These are phyloP conservation scores for Phytophthora ramorum DNA, from an alignment of 352 stramenopile species.

Conservation along the genomic window DNA sequence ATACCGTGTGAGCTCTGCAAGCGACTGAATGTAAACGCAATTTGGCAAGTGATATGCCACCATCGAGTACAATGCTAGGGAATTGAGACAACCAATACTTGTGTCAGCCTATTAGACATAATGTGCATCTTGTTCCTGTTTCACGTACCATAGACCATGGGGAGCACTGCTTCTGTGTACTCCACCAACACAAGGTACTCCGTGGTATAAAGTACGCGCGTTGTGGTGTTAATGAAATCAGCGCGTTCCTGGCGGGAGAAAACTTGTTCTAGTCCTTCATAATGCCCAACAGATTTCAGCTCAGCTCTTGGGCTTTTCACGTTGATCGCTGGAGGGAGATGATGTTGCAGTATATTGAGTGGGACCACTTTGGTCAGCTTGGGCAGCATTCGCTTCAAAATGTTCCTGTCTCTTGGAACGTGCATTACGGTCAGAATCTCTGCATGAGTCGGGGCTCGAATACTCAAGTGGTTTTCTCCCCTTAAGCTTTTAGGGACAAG, in stretches of 20 bases:
- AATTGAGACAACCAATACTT: background rate
- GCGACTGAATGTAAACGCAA: background rate
- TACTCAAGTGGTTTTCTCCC: background rate
- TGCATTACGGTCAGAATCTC: background rate
- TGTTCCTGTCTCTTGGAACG: background rate
- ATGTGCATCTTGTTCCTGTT: background rate
- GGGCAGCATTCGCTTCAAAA: background rate
- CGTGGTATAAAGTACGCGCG: conserved; percentile 37
- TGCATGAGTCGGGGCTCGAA: background rate
- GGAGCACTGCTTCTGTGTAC: conserved; percentile 43
- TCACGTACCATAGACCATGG: conserved; percentile 37
- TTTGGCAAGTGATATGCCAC: conserved; percentile 7
- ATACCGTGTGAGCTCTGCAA: background rate
- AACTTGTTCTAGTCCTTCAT: conserved; percentile 2
- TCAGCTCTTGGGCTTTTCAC: background rate
- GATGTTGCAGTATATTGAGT: background rate
- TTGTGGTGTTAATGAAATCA: conserved; percentile 33
- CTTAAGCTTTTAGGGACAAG: too few species aligned
- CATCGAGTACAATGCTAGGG: background rate
- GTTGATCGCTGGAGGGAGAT: background rate
- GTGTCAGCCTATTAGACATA: background rate
- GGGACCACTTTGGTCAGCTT: background rate
- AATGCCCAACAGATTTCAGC: background rate
- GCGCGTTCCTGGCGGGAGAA: conserved; percentile 21
- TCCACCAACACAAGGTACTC: conserved; percentile 52